Percentiles rank a stretch among this genome's conserved stretches.
Evolutionary conservation across 306 rosid genomes (phyloP).

Genomic region (Cucumis melo): DNA sequence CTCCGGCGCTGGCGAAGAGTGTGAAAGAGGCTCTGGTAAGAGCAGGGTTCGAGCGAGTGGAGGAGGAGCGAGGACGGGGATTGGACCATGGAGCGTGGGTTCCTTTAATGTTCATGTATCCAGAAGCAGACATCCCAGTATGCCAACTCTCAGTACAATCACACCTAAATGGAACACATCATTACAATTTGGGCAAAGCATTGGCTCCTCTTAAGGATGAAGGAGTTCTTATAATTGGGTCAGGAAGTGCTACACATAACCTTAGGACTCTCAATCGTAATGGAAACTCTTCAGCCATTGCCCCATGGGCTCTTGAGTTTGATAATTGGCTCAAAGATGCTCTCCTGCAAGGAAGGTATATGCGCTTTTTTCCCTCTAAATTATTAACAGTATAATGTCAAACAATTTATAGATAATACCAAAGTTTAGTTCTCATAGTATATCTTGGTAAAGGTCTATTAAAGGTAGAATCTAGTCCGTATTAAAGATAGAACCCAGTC

Average conservation of each 20-base stretch:
- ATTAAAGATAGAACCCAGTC: too few relatives aligned
- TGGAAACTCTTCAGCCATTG: neutral
- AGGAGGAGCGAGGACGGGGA: slow-evolving; percentile 52
- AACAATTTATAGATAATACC: too few relatives aligned
- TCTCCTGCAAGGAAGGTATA: slow-evolving; percentile 44
- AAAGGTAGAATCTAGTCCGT: too few relatives aligned
- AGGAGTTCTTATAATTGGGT: slow-evolving; percentile 63
- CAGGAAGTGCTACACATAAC: slow-evolving; percentile 79
- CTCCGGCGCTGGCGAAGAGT: slow-evolving; percentile 48
- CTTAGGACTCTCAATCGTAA: slow-evolving; percentile 14
- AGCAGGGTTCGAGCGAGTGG: slow-evolving; percentile 34
- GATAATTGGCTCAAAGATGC: slow-evolving; percentile 64
- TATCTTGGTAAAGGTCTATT: too few relatives aligned
- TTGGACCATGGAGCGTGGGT: slow-evolving; percentile 94
- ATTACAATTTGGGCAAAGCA: slow-evolving; percentile 59
- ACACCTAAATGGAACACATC: slow-evolving; percentile 34
- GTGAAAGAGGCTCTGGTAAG: slow-evolving; percentile 45
- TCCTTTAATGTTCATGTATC: slow-evolving; percentile 74
- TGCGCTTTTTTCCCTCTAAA: too few relatives aligned
- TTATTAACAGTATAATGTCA: too few relatives aligned
- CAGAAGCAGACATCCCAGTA: slow-evolving; percentile 66
- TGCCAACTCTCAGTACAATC: slow-evolving; percentile 76
- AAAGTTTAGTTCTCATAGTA: too few relatives aligned
- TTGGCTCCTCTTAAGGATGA: slow-evolving; percentile 65
- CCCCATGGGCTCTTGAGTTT: slow-evolving; percentile 65